Conservation (phyloP, 1,139 yeast species). For the Pichia sp. region DNA sequence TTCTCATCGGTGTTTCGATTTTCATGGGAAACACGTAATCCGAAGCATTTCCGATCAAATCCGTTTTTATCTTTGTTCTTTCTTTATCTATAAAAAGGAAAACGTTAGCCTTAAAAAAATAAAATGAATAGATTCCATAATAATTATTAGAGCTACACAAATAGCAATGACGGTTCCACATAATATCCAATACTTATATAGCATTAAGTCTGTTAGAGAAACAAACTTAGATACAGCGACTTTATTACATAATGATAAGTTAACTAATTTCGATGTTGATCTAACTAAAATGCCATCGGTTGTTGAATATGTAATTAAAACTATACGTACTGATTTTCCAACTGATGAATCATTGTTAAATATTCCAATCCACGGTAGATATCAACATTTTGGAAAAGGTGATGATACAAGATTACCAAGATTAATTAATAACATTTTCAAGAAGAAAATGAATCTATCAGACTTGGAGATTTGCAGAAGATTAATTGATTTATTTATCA, state of each 20-base stretch:
- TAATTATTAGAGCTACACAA: too few relatives aligned
- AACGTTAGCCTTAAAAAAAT: too few relatives aligned
- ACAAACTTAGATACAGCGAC: conserved; percentile 38
- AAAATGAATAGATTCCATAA: too few relatives aligned
- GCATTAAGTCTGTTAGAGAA: conserved; percentile 47
- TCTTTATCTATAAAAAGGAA: neutral
- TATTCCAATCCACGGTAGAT: conserved; percentile 59
- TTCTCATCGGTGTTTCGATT: too few relatives aligned
- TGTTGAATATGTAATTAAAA: conserved; percentile 36
- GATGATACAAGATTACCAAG: conserved; percentile 36
- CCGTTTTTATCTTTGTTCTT: neutral
- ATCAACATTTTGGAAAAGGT: conserved; percentile 54
- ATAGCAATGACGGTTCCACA: conserved; percentile 13
- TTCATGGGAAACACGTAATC: neutral
- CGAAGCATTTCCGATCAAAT: neutral
- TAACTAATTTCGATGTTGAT: conserved; percentile 42
- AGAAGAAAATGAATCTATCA: conserved; percentile 23
- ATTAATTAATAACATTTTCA: conserved; percentile 27
- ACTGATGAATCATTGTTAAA: conserved; percentile 22
- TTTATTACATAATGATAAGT: conserved; percentile 31
- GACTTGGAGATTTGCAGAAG: conserved; percentile 40
- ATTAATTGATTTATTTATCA: conserved; percentile 47
- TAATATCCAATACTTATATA: conserved; percentile 31
- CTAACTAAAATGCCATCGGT: conserved; percentile 33
- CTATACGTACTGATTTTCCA: conserved; percentile 31